Base-by-base conservation (phyloP, 345 rosid genomes). In the Ceriops zippeliana region DNA sequence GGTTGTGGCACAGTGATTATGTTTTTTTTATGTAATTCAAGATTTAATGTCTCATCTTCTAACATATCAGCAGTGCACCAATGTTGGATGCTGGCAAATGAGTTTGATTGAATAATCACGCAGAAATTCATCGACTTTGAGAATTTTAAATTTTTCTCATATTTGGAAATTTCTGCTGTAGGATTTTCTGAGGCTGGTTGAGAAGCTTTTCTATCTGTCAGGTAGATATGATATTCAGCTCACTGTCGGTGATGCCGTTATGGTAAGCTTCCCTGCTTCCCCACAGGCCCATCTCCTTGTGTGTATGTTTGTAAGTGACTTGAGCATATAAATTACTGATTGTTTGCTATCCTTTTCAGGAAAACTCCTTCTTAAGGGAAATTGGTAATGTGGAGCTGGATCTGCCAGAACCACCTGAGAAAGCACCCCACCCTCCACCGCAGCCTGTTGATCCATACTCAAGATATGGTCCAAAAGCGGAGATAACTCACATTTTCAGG, bases 161-260 rank as follows among this genome's bases (percentile, higher is more conserved):
- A 42, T 21, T 30, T 52, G 51, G 56, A 46, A 57, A 24, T 27
- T 70, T 72, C 20, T 71, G 58, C 35, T 76, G 78, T 59, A 96
- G 99, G 97, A 92, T 83, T 92, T 96, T 77, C 95, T 96, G 26
- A 89, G 96, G 63, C 78, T 90, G 77, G 97, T 96, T 61, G 99
- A 96, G 79, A 92, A 90, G 82, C 86, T 96, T 60, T 96, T 78
- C 84, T 96, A 96, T 73, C 89, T 92, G 28, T 96, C 98, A 6
- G 97, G 98, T 65, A 85, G 70, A 84, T 96, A 92, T 60, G 88
- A 90, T 71, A 82, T 92, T 62, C 92, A 96, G 82, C 90, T 96
- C n/a, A 75, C 84, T 52, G 80, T 92, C 65, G 99, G 99, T 61
- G 99, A 96, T 79, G 86, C 86, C 68, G 95, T 82, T 27, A 96